These are phyloP conservation scores for Obelidium mucronatum DNA, from an alignment of 192 early-diverging fungal species.

Conservation along the genomic window DNA sequence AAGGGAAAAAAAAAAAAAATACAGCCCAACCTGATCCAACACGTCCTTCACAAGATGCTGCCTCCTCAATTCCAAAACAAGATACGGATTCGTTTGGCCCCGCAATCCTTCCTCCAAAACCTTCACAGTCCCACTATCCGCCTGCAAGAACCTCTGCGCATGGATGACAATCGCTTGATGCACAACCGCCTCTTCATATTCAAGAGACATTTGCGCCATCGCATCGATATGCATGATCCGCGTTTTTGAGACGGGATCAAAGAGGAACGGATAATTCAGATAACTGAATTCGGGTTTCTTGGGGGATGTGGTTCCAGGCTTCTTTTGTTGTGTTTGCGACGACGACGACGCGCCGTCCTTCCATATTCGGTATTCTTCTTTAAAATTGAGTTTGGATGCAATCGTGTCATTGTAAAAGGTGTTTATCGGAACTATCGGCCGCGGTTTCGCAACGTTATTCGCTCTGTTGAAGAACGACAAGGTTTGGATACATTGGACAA, in stretches of 20 bases:
- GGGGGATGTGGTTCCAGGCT: conserved; percentile 14
- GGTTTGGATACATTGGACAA: conserved; percentile 59
- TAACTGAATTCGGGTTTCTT: conserved; percentile 63
- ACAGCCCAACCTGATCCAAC: conserved; percentile 67
- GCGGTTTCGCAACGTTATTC: conserved; percentile 52
- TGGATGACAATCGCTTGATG: conserved; percentile 81
- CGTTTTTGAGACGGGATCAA: conserved; percentile 72
- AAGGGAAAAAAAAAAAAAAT: neutral
- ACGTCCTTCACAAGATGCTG: conserved; percentile 76
- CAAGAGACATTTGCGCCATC: conserved; percentile 76
- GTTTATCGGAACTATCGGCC: conserved; percentile 48
- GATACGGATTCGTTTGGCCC: conserved; percentile 73
- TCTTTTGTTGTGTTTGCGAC: neutral
- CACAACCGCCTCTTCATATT: conserved; percentile 84
- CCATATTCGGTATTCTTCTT: conserved; percentile 81
- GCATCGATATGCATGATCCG: conserved; percentile 78
- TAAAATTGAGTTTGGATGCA: conserved; percentile 67
- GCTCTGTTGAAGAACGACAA: conserved; percentile 61
- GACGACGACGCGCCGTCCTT: conserved; percentile 46
- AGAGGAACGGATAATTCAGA: conserved; percentile 75
- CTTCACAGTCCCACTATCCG: conserved; percentile 47
- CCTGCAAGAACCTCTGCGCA: conserved; percentile 70
- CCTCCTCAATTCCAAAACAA: conserved; percentile 81
- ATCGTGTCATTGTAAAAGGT: conserved; percentile 57
- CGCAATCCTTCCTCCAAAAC: conserved; percentile 67